Percentiles rank a stretch among this genome's conserved stretches.
Conservation (phyloP, 73 alveolate genomes). For the Tetrahymena malaccensis region DNA sequence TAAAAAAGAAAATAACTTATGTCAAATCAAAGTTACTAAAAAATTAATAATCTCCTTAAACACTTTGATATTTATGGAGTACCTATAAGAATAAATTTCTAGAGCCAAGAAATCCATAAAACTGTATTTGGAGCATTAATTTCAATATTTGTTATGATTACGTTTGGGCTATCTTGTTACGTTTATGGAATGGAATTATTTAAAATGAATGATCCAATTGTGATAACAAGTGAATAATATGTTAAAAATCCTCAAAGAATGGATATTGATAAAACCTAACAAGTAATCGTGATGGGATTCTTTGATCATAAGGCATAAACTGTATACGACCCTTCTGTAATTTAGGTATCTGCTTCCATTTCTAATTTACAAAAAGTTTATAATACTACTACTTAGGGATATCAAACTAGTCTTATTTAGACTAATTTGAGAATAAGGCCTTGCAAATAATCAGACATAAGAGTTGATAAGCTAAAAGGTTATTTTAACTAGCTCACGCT, state of each 20-base stretch:
- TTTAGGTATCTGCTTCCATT: not conserved
- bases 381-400: not conserved
- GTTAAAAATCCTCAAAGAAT: not conserved
- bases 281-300: not conserved
- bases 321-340: not conserved
- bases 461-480: no score
- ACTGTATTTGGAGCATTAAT: not conserved
- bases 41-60: not conserved
- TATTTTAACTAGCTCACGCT: no score
- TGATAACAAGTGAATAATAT: not conserved
- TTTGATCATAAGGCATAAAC: not conserved
- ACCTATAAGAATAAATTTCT: not conserved
- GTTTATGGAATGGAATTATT: not conserved
- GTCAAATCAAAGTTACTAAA: no score
- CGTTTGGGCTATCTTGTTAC: not conserved
- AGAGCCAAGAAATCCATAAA: not conserved
- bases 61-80: not conserved
- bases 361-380: not conserved
- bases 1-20: no score
- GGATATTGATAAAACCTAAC: not conserved
- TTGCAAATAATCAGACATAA: no score
- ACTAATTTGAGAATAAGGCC: not conserved
- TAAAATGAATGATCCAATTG: not conserved
- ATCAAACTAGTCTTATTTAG: no score
- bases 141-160: not conserved